phyloP scores from a whole-genome alignment of 2,329 filamentous ascomycete genomes.

The Botrytis byssoidea region DNA sequence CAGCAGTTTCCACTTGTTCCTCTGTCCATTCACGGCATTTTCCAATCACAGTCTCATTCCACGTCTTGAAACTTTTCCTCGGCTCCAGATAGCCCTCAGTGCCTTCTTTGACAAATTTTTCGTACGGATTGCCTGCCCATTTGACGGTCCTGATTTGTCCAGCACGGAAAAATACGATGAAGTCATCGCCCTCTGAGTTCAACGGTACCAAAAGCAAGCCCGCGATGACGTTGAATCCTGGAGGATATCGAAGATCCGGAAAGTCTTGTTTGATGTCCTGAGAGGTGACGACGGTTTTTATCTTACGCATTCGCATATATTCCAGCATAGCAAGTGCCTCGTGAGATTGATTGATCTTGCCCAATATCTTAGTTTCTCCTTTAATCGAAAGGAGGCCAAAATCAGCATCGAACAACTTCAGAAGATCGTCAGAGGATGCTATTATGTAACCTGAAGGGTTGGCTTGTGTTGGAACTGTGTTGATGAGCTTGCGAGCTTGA shows the following conservation, averaged over 20 bases:
- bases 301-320: conserved; percentile 72
- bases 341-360: conserved; percentile 70
- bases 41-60: conserved; percentile 73
- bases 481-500: conserved; percentile 84
- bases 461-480: conserved; percentile 74
- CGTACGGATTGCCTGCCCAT: conserved; percentile 81
- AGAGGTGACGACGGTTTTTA: conserved; percentile 74
- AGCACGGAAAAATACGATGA: conserved; percentile 87
- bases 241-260: conserved; percentile 74
- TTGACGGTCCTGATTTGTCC: conserved; percentile 74
- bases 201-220: conserved; percentile 81
- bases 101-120: conserved; percentile 71
- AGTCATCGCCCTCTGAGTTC: conserved; percentile 72
- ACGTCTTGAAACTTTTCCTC: conserved; percentile 73
- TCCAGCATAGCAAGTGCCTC: conserved; percentile 83
- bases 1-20: conserved; percentile 84
- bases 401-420: conserved; percentile 83
- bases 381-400: conserved; percentile 81
- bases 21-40: conserved; percentile 87
- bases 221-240: conserved; percentile 75
- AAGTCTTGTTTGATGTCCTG: conserved; percentile 76
- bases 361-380: conserved; percentile 86
- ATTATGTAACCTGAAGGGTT: conserved; percentile 90
- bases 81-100: conserved; percentile 75
- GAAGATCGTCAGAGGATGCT: conserved; percentile 79